Evolutionary conservation across 441 rosid genomes (phyloP), one percentile per base, ranked within the genome.

Genomic region (Erodium texanum): DNA sequence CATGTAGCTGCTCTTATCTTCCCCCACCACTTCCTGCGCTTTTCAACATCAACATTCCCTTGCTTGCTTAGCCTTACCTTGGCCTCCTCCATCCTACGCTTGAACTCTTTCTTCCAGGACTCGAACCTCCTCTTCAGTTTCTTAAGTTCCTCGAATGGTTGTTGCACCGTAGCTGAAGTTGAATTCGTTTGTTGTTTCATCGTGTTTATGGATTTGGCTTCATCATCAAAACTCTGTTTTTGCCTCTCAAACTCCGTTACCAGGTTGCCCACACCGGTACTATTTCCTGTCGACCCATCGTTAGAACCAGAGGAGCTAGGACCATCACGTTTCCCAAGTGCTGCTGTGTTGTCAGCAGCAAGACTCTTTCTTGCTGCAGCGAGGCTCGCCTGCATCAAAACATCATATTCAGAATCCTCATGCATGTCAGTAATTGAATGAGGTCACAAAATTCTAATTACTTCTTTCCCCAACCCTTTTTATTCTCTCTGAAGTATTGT

Each of bases 71-170:
- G 79, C 79, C 86, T 86, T 70, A 72, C 78, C 76, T 87, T 94
- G 0, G 90, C 70, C 62, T 87, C 96, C 79, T 83, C 81, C 70
- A 94, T 73, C 81, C 89, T 82, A 63, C 78, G 74, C 82, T 87
- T 94, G 79, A 87, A 94, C 68, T 87, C 97, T 75, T 86, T 94
- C 86, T 87, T 94, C 99, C 99, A 94, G 12, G 82, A 64, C 80
- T 92, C 88, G 45, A 94, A 92, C 70, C 81, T 81, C 18, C 43
- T 67, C 81, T 82, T 94, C 79, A 95, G 68, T 71, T 82, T 89
- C 74, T 85, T 73, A 23, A 90, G 79, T 72, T 89, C 98, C 43
- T 82, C 89, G 48, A 79, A 88, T 22, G 91, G 83, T 38, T 79
- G 83, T 38, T 79, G 29, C 0, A 12, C 82, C 50, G 61, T 69